These are phyloP conservation scores for Leptodermis oblonga DNA, from an alignment of 257 asterid genomes.

Conservation along the genomic window DNA sequence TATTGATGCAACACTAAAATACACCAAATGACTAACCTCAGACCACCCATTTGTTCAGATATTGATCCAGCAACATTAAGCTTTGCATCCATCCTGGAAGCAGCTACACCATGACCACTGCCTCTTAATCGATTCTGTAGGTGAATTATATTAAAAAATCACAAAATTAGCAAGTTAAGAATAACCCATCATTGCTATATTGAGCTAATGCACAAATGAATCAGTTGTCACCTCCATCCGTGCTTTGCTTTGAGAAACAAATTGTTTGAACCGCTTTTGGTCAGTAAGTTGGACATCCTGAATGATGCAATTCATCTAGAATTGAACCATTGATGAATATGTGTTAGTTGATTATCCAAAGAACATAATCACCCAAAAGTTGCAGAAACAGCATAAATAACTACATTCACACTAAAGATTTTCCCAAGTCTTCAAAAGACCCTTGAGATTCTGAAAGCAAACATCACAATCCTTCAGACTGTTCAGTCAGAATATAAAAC, in stretches of 20 bases:
- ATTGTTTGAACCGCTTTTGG: constrained; percentile 95
- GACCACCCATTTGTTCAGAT: constrained; percentile 97
- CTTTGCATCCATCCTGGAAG: constrained; percentile 97
- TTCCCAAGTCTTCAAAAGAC: background rate
- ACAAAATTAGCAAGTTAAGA: constrained; percentile 9
- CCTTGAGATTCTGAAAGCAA: background rate
- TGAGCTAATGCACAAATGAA: constrained; percentile 13
- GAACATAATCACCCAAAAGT: background rate
- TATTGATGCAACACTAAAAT: background rate
- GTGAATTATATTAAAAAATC: too few relatives aligned
- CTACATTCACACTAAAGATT: background rate
- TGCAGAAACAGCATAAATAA: background rate
- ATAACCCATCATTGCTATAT: constrained; percentile 7
- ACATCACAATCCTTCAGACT: background rate
- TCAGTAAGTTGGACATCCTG: constrained; percentile 94
- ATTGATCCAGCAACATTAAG: constrained; percentile 95
- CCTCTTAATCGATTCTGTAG: constrained; percentile 91
- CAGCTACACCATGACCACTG: constrained; percentile 97
- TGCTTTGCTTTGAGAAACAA: constrained; percentile 96
- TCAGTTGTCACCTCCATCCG: constrained; percentile 78
- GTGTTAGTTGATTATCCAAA: constrained; percentile 11
- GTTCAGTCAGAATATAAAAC: background rate
- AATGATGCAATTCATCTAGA: constrained; percentile 72
- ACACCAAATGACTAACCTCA: constrained; percentile 51
- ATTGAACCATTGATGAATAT: constrained; percentile 20